A percentile compares a stretch with the other conserved stretches of the same genome.
Evolutionary conservation across 345 rosid genomes (phyloP).

Genomic region (Garcia nutans): DNA sequence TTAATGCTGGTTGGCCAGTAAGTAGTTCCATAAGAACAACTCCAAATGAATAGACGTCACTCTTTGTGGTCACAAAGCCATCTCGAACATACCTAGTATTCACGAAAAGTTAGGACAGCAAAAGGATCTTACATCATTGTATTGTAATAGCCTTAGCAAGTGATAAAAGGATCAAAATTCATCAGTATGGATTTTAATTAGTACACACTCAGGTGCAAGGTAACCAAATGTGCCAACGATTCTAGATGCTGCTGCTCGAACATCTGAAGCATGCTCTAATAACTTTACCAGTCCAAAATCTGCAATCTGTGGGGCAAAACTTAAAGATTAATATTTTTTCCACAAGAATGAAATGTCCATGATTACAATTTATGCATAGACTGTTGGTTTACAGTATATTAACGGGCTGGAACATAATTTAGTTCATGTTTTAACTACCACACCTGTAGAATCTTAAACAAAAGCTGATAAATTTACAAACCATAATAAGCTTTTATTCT

Average conservation of each 20-base stretch:
- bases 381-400: too few species aligned
- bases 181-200: neutral
- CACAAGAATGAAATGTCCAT: neutral
- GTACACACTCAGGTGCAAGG: slow-evolving; percentile 43
- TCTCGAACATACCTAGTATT: slow-evolving; percentile 30
- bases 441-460: too few species aligned
- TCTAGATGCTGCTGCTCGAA: slow-evolving; percentile 34
- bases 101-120: neutral
- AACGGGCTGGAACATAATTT: too few species aligned
- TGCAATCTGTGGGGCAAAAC: slow-evolving; percentile 32
- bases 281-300: slow-evolving; percentile 41
- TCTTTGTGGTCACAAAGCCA: slow-evolving; percentile 33
- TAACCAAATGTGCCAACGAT: slow-evolving; percentile 45
- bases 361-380: neutral
- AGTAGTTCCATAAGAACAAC: slow-evolving; percentile 38
- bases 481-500: too few species aligned
- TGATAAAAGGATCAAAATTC: neutral
- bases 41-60: slow-evolving; percentile 36
- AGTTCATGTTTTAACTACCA: too few species aligned
- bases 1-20: slow-evolving; percentile 33
- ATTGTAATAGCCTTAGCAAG: neutral
- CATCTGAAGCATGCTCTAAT: slow-evolving; percentile 33
- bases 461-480: too few species aligned
- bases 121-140: neutral
- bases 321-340: neutral